Evolutionary conservation across 2,329 filamentous ascomycete genomes (phyloP), one percentile per base, ranked within the genome.

Genomic region (Nigrograna mackinnonii): DNA sequence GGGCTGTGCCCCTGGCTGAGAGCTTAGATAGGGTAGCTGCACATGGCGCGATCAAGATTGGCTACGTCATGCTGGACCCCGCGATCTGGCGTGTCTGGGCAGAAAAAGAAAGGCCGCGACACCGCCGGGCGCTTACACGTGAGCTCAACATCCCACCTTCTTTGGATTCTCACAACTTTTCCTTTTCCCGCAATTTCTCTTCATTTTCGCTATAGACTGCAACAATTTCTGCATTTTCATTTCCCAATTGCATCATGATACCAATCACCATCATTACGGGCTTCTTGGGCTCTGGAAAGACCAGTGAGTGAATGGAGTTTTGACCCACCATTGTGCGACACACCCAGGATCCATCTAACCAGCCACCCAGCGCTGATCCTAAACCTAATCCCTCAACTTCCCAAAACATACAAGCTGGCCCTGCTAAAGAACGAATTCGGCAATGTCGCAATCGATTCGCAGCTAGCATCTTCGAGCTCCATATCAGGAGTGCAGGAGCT

Each of bases 361-460:
- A 11, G 21, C 5, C n/a, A 17, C n/a, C 3, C 38, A 68, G 65
- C 94, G 2, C 79, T 99, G 44, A 91, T 99, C 52, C 85, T 99
- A 49, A 94, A 94, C 70, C 86, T 99, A 11, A 80, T 97, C 54
- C 91, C 91, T 0, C 94, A 99, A 74, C 85, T 99, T 12, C 84
- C 85, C n/a, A 72, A 79, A 39, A 86, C 84, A 52, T 97, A 99
- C 82, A 87, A 86, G 44, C 87, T 99, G 52, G 94, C 92, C 2
- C 84, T 99, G 13, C 82, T 99, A 41, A 99, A 99, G 69, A 99
- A 99, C 72, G 94, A 99, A 73, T 97, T 96, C 69, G 94, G 94
- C 64, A 91, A 97, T 67, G 73, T 99, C 31, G 91, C 91, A 24
- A 80, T 99, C 65, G 94, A 99, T 76, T 94, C 89, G 1, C 89